Evolutionary conservation across 768 basidiomycete genomes (phyloP).

Genomic region (Pisolithus tinctorius): DNA sequence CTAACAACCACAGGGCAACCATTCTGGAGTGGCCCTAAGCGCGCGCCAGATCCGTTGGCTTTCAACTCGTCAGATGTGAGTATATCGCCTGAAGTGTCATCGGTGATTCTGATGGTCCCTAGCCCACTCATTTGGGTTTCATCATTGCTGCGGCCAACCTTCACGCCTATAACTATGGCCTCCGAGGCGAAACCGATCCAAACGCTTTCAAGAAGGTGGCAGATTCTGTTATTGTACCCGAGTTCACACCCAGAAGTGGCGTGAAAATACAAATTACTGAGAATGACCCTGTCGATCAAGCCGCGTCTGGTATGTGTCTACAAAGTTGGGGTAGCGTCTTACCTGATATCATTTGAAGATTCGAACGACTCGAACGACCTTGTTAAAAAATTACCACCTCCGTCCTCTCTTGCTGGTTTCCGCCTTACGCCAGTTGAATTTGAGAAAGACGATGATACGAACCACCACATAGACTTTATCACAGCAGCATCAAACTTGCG

Average conservation of each 20-base stretch:
- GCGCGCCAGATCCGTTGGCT: conserved; percentile 84
- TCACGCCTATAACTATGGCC: conserved; percentile 96
- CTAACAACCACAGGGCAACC: conserved; percentile 88
- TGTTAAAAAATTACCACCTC: conserved; percentile 69
- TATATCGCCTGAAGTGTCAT: conserved; percentile 5
- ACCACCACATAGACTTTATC: conserved; percentile 98
- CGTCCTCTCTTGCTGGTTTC: conserved; percentile 93
- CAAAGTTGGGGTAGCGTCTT: not conserved
- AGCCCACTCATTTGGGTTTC: conserved; percentile 85
- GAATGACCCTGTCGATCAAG: conserved; percentile 75
- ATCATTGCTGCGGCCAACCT: conserved; percentile 92
- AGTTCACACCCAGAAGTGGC: conserved; percentile 89
- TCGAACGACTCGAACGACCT: conserved; percentile 49
- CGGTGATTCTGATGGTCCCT: conserved; percentile 8
- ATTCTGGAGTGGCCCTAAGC: conserved; percentile 99
- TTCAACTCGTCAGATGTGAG: conserved; percentile 87
- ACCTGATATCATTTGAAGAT: conserved; percentile 26
- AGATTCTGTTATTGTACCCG: conserved; percentile 77
- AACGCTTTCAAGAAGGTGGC: conserved; percentile 77
- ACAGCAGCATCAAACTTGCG: conserved; percentile 96
- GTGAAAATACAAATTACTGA: conserved; percentile 93
- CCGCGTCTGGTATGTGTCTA: conserved; percentile 18
- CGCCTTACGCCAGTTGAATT: conserved; percentile 93
- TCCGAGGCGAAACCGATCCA: conserved; percentile 82
- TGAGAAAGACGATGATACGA: conserved; percentile 98